Evolutionary conservation across 2,329 filamentous ascomycete species (phyloP).

Genomic region (Sporothrix euskadiensis): DNA sequence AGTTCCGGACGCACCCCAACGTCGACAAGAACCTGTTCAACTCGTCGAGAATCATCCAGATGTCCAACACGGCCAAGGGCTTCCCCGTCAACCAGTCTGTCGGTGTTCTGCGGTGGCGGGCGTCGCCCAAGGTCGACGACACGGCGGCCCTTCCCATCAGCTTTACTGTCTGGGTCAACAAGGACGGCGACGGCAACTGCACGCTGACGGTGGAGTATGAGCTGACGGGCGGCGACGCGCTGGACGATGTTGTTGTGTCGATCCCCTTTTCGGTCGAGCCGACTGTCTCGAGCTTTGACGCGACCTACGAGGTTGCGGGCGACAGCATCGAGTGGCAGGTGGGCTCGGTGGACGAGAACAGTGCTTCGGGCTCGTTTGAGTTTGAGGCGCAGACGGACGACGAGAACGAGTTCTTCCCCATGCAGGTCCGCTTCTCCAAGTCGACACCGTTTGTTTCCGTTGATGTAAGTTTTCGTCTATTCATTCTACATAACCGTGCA

Average conservation of each 20-base stretch:
- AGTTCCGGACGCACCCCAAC: slow-evolving; percentile 95
- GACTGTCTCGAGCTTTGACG: slow-evolving; percentile 87
- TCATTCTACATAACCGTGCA: neutral
- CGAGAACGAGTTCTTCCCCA: slow-evolving; percentile 97
- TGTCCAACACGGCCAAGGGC: slow-evolving; percentile 81
- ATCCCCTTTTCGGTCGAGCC: slow-evolving; percentile 91
- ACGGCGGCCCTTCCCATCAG: slow-evolving; percentile 82
- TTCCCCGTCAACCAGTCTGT: slow-evolving; percentile 96
- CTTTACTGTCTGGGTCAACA: slow-evolving; percentile 97
- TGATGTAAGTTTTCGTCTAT: slow-evolving; percentile 66
- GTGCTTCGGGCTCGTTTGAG: slow-evolving; percentile 84
- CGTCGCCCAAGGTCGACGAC: slow-evolving; percentile 77
- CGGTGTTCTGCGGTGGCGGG: slow-evolving; percentile 89
- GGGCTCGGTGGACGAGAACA: slow-evolving; percentile 79
- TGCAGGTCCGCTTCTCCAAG: slow-evolving; percentile 89
- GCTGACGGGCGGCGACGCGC: slow-evolving; percentile 72
- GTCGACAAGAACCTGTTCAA: slow-evolving; percentile 89
- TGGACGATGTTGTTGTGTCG: slow-evolving; percentile 81
- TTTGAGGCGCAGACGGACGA: slow-evolving; percentile 87
- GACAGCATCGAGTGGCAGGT: slow-evolving; percentile 94
- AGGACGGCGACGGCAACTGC: slow-evolving; percentile 74
- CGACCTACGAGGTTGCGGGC: slow-evolving; percentile 88
- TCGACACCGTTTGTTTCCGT: slow-evolving; percentile 84
- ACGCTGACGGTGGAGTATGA: slow-evolving; percentile 96
- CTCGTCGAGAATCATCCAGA: slow-evolving; percentile 78